Evolutionary conservation across 75 land plant species (phyloP), one percentile per base, ranked within the genome.

Genomic region (Adiantum capillusveneris): DNA sequence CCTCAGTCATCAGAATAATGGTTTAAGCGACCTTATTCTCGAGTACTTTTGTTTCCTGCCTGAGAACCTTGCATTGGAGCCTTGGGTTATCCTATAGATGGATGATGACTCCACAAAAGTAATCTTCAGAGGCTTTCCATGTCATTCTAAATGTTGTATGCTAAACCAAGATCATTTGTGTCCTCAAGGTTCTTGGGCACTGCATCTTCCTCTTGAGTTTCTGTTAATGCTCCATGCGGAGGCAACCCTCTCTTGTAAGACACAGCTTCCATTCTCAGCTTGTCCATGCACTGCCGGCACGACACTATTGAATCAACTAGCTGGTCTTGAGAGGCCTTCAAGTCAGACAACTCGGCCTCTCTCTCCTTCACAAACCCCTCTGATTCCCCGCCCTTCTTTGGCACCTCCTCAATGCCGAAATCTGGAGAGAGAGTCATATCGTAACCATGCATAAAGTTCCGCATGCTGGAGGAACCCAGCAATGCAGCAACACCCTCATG

Each of bases 341-440:
- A 14, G 5, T 26, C 9, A 12, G 55, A 25, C 13, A 53, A 24
- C 25, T 53, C 55, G 3, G 28, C 25, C 28, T 53, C 55, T 14
- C 28, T 53, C 29, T 53, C 55, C 28, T 53, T 22, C 14, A 53
- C n/a, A n/a, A n/a, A n/a, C n/a, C n/a, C n/a, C n/a, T n/a, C n/a
- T n/a, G n/a, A n/a, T n/a, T n/a, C n/a, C n/a, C n/a, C n/a, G n/a
- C n/a, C n/a, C n/a, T n/a, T n/a, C n/a, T n/a, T n/a, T n/a, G n/a
- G n/a, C n/a, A n/a, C n/a, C n/a, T n/a, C n/a, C n/a, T n/a, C n/a
- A n/a, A n/a, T n/a, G n/a, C n/a, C n/a, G n/a, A n/a, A n/a, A n/a
- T n/a, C n/a, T n/a, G n/a, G n/a, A n/a, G n/a, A n/a, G n/a, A n/a
- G n/a, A n/a, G n/a, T n/a, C n/a, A n/a, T n/a, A n/a, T n/a, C n/a